Evolutionary conservation across 2,329 filamentous ascomycete species (phyloP).

Genomic region (Fusarium mangiferae): DNA sequence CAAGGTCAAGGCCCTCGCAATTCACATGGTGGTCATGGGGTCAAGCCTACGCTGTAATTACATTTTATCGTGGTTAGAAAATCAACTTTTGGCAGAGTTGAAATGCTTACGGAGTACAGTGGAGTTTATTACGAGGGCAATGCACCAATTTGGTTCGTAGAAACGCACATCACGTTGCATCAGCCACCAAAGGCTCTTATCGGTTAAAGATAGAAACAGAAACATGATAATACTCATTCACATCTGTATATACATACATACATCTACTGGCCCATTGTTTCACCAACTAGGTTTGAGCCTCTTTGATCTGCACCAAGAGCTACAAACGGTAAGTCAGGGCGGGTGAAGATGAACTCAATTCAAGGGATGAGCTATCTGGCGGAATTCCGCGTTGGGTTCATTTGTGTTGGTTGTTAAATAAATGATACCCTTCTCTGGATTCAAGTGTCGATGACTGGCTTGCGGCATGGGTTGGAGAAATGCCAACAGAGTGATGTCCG

Average conservation of each 20-base stretch:
- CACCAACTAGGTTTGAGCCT: conserved; percentile 17
- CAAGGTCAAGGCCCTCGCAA: conserved; percentile 22
- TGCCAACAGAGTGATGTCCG: conserved; percentile 21
- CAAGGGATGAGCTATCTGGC: conserved; percentile 19
- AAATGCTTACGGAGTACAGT: conserved; percentile 15
- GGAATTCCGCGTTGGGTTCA: conserved; percentile 7
- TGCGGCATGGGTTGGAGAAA: conserved; percentile 17
- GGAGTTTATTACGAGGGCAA: conserved; percentile 21
- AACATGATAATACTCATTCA: background rate
- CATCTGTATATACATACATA: background rate
- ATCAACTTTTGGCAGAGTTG: background rate
- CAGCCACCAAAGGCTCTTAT: conserved; percentile 10
- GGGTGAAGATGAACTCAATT: conserved; percentile 1
- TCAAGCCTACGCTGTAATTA: conserved; percentile 10
- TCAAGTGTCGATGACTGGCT: conserved; percentile 5
- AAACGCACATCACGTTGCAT: conserved; percentile 27
- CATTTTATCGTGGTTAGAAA: background rate
- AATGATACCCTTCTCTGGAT: background rate
- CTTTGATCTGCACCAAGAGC: conserved; percentile 9
- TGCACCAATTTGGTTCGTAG: conserved; percentile 18
- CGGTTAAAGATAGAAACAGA: background rate
- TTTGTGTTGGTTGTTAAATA: background rate
- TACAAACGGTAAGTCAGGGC: conserved; percentile 15
- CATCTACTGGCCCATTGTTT: background rate
- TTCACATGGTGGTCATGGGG: conserved; percentile 21